phyloP scores from a whole-genome alignment of 371 early-diverging fungal genomes.

The Coemansia linderi region DNA sequence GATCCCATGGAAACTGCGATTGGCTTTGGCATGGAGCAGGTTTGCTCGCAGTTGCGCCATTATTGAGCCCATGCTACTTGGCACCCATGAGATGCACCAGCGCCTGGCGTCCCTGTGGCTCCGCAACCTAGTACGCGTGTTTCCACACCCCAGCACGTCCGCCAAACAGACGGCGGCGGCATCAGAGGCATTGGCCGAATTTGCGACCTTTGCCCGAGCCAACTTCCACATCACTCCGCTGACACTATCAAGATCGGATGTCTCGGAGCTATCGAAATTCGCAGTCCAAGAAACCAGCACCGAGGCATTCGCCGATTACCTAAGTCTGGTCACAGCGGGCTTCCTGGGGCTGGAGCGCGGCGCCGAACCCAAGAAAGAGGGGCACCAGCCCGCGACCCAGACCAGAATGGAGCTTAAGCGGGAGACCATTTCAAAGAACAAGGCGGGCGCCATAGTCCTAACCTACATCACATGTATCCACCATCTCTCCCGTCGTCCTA shows the following conservation, averaged over 20 bases:
- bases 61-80: conserved; percentile 30
- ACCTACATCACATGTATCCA: neutral
- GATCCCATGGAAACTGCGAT: conserved; percentile 28
- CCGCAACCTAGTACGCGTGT: conserved; percentile 30
- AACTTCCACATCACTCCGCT: conserved; percentile 17
- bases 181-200: conserved; percentile 6
- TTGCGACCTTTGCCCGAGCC: conserved; percentile 9
- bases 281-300: neutral
- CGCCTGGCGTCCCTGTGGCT: conserved; percentile 28
- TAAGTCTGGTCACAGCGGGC: conserved; percentile 13
- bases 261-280: conserved; percentile 5
- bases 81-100: conserved; percentile 30
- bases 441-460: conserved; percentile 14
- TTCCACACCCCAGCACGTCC: neutral
- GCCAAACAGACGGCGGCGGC: neutral
- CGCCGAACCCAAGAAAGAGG: neutral
- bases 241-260: conserved; percentile 12
- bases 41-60: conserved; percentile 34
- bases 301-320: neutral
- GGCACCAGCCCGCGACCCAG: neutral
- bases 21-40: conserved; percentile 37
- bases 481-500: neutral
- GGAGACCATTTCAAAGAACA: neutral
- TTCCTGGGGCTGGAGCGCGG: neutral
- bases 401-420: neutral